These are phyloP conservation scores for Pulveroboletus frians DNA, from an alignment of 768 basidiomycete genomes.

Conservation along the genomic window DNA sequence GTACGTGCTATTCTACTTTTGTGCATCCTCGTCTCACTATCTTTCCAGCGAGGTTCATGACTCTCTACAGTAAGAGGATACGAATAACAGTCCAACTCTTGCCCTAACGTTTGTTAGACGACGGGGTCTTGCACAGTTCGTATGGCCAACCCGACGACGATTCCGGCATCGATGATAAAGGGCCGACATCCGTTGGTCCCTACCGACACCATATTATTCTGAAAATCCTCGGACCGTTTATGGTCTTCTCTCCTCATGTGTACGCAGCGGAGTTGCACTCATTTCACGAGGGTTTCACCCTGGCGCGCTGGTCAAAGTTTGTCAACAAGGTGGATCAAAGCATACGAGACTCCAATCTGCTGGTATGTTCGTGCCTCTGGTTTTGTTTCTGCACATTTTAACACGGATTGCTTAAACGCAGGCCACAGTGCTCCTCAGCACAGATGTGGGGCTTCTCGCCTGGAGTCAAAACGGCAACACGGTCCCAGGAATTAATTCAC, in stretches of 20 bases:
- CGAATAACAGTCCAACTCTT: not conserved
- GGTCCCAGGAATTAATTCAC: not conserved
- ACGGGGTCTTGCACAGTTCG: conserved; percentile 25
- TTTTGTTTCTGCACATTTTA: not conserved
- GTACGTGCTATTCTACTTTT: conserved; percentile 3
- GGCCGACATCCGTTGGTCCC: conserved; percentile 1
- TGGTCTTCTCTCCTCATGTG: conserved; percentile 25
- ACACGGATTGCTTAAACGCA: conserved; percentile 1
- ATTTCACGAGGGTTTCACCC: conserved; percentile 25
- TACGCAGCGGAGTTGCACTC: conserved; percentile 27
- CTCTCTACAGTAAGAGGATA: conserved; percentile 23
- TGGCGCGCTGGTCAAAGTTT: conserved; percentile 25
- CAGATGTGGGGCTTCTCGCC: conserved; percentile 22
- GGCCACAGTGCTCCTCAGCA: conserved; percentile 28
- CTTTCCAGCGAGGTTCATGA: conserved; percentile 26
- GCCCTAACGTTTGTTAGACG: conserved; percentile 11
- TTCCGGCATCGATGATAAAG: conserved; percentile 27
- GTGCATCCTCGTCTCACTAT: conserved; percentile 1
- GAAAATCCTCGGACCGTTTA: conserved; percentile 17
- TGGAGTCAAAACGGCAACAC: conserved; percentile 10
- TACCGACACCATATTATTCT: conserved; percentile 21
- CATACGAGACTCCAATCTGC: conserved; percentile 29
- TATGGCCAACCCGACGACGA: conserved; percentile 30
- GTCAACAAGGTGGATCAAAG: conserved; percentile 29
- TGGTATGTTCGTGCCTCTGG: conserved; percentile 11